These are phyloP conservation scores for Penicillium coffeae DNA, from an alignment of 495 filamentous ascomycete species.

Conservation along the genomic window DNA sequence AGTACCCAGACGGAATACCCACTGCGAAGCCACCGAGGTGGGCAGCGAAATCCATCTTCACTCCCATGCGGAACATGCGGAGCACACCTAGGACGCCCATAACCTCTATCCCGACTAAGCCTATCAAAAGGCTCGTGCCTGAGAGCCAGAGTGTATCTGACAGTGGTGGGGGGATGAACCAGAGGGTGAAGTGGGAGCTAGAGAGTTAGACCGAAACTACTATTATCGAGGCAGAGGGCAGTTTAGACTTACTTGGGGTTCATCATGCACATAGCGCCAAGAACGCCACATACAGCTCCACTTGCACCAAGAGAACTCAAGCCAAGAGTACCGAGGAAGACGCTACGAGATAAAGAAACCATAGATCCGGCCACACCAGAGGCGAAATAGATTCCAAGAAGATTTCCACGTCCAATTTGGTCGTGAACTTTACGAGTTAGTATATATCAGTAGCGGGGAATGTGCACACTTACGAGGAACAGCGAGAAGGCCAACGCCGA, in stretches of 20 bases:
- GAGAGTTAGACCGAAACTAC: neutral
- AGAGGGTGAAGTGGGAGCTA: conserved; percentile 41
- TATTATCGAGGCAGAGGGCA: neutral
- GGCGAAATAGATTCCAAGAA: conserved; percentile 72
- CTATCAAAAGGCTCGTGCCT: conserved; percentile 34
- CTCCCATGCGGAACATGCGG: conserved; percentile 20
- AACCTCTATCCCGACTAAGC: conserved; percentile 37
- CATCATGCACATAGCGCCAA: conserved; percentile 65
- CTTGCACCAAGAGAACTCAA: conserved; percentile 67
- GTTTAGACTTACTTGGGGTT: conserved; percentile 45
- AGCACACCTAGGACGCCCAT: conserved; percentile 28
- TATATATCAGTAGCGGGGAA: neutral
- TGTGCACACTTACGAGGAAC: conserved; percentile 42
- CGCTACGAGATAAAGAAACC: conserved; percentile 54
- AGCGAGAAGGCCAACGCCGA: conserved; percentile 56
- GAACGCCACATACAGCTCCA: conserved; percentile 64
- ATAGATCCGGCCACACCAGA: conserved; percentile 65
- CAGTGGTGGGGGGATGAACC: conserved; percentile 40
- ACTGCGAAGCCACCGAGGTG: conserved; percentile 65
- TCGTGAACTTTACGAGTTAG: conserved; percentile 61
- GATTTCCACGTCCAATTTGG: conserved; percentile 79
- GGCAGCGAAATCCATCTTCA: conserved; percentile 60
- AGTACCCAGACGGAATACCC: conserved; percentile 28
- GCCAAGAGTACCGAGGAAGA: conserved; percentile 48
- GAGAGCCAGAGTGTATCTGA: conserved; percentile 30